Percentiles rank a stretch among this genome's conserved stretches.
phyloP scores from a whole-genome alignment of 2,329 filamentous ascomycete species.

The Bretziella fagacearum region DNA sequence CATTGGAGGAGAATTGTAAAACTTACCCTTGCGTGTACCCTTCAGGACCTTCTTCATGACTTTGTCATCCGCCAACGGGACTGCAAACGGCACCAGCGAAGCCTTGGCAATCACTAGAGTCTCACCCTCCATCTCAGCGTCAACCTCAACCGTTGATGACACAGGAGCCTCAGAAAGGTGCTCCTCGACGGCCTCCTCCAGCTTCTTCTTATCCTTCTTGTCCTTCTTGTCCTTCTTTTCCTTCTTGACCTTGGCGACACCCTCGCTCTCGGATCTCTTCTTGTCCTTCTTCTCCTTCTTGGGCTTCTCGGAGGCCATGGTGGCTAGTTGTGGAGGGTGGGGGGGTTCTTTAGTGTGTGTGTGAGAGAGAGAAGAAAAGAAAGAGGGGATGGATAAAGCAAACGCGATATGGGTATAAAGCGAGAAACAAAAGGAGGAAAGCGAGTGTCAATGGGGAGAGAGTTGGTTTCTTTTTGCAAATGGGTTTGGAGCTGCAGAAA shows the following conservation, averaged over 20 bases:
- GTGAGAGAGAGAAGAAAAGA: neutral
- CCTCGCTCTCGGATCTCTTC: conserved; percentile 43
- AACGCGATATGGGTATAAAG: conserved; percentile 5
- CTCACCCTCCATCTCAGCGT: conserved; percentile 20
- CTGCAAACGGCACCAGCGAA: conserved; percentile 67
- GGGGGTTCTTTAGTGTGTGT: neutral
- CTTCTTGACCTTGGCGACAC: conserved; percentile 42
- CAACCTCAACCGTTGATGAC: conserved; percentile 23
- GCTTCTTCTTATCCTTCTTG: conserved; percentile 47
- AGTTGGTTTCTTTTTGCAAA: neutral
- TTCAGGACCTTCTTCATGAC: conserved; percentile 44
- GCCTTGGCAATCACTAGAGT: conserved; percentile 27
- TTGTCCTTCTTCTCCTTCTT: conserved; percentile 36
- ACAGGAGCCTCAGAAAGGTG: conserved; percentile 33
- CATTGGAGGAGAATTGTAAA: neutral
- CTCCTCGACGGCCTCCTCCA: conserved; percentile 55
- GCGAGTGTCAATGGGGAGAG: neutral
- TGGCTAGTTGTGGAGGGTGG: neutral
- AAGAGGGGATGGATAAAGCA: conserved; percentile 2
- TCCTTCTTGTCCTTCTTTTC: conserved; percentile 41
- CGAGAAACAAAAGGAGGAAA: conserved; percentile 1
- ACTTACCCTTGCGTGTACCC: conserved; percentile 38
- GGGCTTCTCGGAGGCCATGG: conserved; percentile 32
- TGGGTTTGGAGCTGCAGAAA: neutral
- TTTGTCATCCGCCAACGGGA: conserved; percentile 68